Conservation (phyloP, 257 asterid species). For the Eucommia ulmoides region DNA sequence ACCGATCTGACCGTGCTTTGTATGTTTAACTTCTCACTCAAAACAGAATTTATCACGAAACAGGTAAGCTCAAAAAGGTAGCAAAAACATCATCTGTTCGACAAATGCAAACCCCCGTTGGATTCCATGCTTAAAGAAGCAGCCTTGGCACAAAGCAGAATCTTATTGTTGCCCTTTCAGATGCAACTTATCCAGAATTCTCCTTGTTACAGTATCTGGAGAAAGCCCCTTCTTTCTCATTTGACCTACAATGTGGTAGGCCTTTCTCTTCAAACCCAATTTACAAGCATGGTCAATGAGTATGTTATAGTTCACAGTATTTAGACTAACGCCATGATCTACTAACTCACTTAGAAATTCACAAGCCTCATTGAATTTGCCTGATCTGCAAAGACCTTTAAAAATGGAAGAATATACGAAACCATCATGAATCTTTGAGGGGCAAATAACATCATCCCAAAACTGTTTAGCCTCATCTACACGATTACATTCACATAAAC, state of each 20-base stretch:
- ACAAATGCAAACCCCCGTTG: too few species aligned
- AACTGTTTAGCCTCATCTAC: slow-evolving; percentile 60
- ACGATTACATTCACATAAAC: slow-evolving; percentile 30
- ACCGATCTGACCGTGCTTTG: too few species aligned
- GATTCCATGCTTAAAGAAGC: too few species aligned
- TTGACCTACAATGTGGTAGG: slow-evolving; percentile 65
- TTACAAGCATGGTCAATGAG: slow-evolving; percentile 52
- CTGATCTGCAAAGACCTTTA: slow-evolving; percentile 54
- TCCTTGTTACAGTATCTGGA: slow-evolving; percentile 86
- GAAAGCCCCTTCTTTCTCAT: slow-evolving; percentile 64
- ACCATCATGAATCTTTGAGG: slow-evolving; percentile 55
- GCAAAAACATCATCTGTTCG: too few species aligned
- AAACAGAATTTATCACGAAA: too few species aligned
- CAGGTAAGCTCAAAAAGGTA: too few species aligned
- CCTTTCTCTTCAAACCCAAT: slow-evolving; percentile 64
- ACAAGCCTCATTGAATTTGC: slow-evolving; percentile 48
- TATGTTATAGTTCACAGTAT: slow-evolving; percentile 60
- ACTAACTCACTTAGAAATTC: slow-evolving; percentile 63
- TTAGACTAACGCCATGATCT: slow-evolving; percentile 53
- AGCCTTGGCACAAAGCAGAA: too few species aligned
- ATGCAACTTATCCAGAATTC: slow-evolving; percentile 66
- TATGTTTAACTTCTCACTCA: too few species aligned
- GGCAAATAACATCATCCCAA: slow-evolving; percentile 64
- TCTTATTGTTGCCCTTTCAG: too few species aligned
- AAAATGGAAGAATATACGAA: slow-evolving; percentile 63